A percentile compares a stretch with the other conserved stretches of the same genome.
Evolutionary conservation across 345 rosid species (phyloP).

Genomic region (Acer campestre): DNA sequence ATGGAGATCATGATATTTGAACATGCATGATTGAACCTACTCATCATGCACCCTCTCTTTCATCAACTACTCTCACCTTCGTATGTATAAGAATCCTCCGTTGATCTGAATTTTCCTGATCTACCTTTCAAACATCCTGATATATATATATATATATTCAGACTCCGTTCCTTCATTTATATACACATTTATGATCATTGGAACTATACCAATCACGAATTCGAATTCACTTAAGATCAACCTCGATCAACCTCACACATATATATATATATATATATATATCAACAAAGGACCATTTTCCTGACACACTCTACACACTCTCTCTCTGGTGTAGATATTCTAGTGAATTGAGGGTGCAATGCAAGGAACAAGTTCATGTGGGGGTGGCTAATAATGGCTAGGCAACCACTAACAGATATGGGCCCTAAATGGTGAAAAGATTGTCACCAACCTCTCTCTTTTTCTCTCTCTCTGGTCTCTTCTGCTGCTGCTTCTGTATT

Average conservation of each 20-base stretch:
- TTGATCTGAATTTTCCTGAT: too few relatives aligned
- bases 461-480: not conserved
- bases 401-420: not conserved
- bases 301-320: not conserved
- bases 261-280: too few relatives aligned
- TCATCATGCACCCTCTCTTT: not conserved
- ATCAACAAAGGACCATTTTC: not conserved
- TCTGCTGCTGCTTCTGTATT: too few relatives aligned
- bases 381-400: not conserved
- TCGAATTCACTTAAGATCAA: not conserved
- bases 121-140: not conserved
- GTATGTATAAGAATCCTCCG: too few relatives aligned
- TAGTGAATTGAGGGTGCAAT: not conserved
- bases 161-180: too few relatives aligned
- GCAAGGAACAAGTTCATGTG: slow-evolving; percentile 4
- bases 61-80: not conserved
- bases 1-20: not conserved
- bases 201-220: not conserved
- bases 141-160: too few relatives aligned
- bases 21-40: not conserved
- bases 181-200: too few relatives aligned
- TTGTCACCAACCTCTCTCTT: not conserved
- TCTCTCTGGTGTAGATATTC: too few relatives aligned
- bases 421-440: not conserved
- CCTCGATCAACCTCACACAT: not conserved